phyloP scores from a whole-genome alignment of 768 basidiomycete genomes.

The Lentinula detonsa region DNA sequence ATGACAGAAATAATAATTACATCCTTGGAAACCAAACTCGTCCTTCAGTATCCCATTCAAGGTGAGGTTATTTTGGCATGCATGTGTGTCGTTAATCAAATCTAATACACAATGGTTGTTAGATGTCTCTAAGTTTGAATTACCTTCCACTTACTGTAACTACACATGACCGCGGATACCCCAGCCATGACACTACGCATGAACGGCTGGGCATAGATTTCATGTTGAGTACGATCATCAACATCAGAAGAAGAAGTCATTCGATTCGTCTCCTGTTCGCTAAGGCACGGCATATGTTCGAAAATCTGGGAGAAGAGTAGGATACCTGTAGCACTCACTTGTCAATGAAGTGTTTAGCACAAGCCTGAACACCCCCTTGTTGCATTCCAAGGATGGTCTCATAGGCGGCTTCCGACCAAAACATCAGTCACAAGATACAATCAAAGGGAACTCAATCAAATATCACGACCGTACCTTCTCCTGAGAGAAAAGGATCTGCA shows the following conservation, averaged over 20 bases:
- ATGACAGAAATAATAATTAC: constrained; percentile 18
- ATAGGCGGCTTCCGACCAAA: constrained; percentile 34
- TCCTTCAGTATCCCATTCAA: constrained; percentile 69
- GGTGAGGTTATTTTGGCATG: constrained; percentile 67
- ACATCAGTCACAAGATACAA: background rate
- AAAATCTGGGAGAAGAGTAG: background rate
- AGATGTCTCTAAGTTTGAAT: background rate
- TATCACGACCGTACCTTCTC: constrained; percentile 33
- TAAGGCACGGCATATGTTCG: constrained; percentile 15
- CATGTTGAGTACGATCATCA: constrained; percentile 76
- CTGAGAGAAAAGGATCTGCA: constrained; percentile 81
- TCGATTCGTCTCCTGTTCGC: constrained; percentile 65
- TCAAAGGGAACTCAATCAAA: background rate
- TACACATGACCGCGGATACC: constrained; percentile 70
- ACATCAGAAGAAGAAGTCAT: constrained; percentile 57
- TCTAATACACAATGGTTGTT: constrained; percentile 28
- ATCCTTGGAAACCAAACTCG: constrained; percentile 75
- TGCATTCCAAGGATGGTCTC: constrained; percentile 86
- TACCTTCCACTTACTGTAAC: background rate
- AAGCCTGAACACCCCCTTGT: constrained; percentile 72
- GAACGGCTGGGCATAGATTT: constrained; percentile 69
- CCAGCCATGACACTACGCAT: constrained; percentile 69
- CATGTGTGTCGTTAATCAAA: constrained; percentile 62
- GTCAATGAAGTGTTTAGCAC: constrained; percentile 78
- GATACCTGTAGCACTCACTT: constrained; percentile 42